A percentile compares a stretch with the other conserved stretches of the same genome.
phyloP scores from a whole-genome alignment of 2,329 filamentous ascomycete species.

The Venturiaceae sp. region DNA sequence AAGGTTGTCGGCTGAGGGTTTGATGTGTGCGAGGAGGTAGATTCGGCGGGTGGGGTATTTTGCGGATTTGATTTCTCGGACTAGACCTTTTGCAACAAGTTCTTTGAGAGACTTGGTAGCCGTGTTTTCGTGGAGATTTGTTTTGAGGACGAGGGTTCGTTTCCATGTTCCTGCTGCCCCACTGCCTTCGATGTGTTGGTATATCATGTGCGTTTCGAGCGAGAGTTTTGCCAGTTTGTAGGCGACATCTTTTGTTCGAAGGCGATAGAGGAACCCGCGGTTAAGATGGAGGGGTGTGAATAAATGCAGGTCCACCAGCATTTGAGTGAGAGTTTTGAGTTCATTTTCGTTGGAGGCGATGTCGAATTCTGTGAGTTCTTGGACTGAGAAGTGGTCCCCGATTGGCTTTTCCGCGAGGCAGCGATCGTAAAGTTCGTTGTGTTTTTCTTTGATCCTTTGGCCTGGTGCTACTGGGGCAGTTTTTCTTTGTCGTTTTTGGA shows the following conservation, averaged over 20 bases:
- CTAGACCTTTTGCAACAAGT: conserved; percentile 71
- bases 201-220: conserved; percentile 72
- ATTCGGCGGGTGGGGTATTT: conserved; percentile 88
- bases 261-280: background rate
- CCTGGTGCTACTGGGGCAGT: background rate
- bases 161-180: conserved; percentile 85
- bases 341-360: conserved; percentile 4
- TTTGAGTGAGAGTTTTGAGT: background rate
- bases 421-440: conserved; percentile 5
- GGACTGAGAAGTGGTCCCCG: conserved; percentile 2
- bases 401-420: conserved; percentile 5
- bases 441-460: background rate
- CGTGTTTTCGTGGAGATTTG: conserved; percentile 74
- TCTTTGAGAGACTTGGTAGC: conserved; percentile 76
- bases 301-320: conserved; percentile 1
- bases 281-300: background rate
- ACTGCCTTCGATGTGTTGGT: conserved; percentile 78
- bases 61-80: conserved; percentile 84
- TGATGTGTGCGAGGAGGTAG: conserved; percentile 83
- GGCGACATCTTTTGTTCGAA: conserved; percentile 1
- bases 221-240: conserved; percentile 4
- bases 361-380: conserved; percentile 6
- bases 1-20: conserved; percentile 80
- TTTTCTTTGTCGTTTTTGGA: background rate
- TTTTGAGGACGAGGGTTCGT: conserved; percentile 68